Conservation (phyloP, 1,139 yeast genomes). For the Suhomyces taliae region DNA sequence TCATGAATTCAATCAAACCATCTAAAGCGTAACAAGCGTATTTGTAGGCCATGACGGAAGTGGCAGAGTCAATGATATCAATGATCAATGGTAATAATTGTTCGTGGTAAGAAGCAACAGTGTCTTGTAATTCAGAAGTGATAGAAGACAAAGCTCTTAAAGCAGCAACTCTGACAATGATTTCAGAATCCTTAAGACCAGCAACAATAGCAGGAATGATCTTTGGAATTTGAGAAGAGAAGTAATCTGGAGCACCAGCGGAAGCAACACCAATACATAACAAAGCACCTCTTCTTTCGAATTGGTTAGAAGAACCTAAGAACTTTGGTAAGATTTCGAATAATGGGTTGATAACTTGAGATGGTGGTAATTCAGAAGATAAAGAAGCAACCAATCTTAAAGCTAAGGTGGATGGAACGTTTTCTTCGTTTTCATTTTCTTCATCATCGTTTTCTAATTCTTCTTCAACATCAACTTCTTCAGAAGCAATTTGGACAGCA, state of each 20-base stretch:
- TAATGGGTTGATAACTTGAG: constrained; percentile 83
- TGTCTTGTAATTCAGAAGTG: constrained; percentile 82
- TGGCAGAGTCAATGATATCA: constrained; percentile 81
- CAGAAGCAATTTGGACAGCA: constrained; percentile 77
- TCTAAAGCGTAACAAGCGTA: constrained; percentile 91
- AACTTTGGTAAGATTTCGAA: constrained; percentile 65
- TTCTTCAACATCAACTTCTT: constrained; percentile 70
- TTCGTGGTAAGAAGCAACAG: constrained; percentile 79
- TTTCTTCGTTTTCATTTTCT: constrained; percentile 91
- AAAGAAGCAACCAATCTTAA: constrained; percentile 77
- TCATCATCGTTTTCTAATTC: constrained; percentile 80
- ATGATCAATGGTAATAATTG: constrained; percentile 83
- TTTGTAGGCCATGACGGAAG: constrained; percentile 81
- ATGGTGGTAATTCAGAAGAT: constrained; percentile 84
- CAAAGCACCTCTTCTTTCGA: constrained; percentile 86
- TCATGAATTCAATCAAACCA: constrained; percentile 87
- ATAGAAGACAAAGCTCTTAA: constrained; percentile 76
- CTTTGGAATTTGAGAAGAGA: constrained; percentile 71
- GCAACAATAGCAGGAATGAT: constrained; percentile 69
- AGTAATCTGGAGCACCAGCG: constrained; percentile 92
- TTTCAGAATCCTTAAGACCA: constrained; percentile 79
- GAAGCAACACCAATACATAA: constrained; percentile 81
- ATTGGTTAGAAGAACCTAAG: constrained; percentile 62
- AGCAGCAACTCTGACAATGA: constrained; percentile 83
- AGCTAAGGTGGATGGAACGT: constrained; percentile 74